Evolutionary conservation across 805 yeast species (phyloP), one percentile per base, ranked within the genome.

Genomic region (Grigorovia transvaalensis): DNA sequence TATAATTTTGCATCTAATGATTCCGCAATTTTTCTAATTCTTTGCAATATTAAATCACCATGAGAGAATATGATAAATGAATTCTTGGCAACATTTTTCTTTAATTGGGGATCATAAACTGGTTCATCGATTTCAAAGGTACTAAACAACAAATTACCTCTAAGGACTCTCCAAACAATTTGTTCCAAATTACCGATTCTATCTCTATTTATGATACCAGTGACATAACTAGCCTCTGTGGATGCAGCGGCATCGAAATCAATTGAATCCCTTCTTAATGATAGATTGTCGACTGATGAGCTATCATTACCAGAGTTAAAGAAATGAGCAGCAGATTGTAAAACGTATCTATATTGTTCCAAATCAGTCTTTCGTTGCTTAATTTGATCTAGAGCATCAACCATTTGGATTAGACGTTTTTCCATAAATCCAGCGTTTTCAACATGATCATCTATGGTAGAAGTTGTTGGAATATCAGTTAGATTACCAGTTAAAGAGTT

Each of bases 361-460:
- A 85, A 71, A 58, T 82, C 81, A 63, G 76, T 71, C 66, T 81
- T 80, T 57, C 75, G 67, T 44, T 58, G 41, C 56, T 79, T 74
- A 56, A 95, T 75, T 11, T 77, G 75, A 45, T 82, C 84, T 49
- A 82, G 74, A 4, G 95, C 82, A 17, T 77, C 84, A 47, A 79
- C 79, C 66, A 93, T 76, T 62, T 86, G 88, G 30, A 71, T 61
- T 41, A 93, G 78, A 61, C 96, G 77, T 49, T 79, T 79, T 70
- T 93, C 98, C 54, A 88, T 73, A 13, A 80, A 65, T 49, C 77
- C 78, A 2, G 88, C 81, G 57, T 77, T 80, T 50, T 77, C 77
- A 20, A 78, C 77, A 57, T 84, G 73, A 48, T 81, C 87, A 63
- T 91, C 97, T 54, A 88, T 79, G 51, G 81, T 84, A 9, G 83